phyloP scores from a whole-genome alignment of 768 basidiomycete genomes.

The Leccinellum luteum region DNA sequence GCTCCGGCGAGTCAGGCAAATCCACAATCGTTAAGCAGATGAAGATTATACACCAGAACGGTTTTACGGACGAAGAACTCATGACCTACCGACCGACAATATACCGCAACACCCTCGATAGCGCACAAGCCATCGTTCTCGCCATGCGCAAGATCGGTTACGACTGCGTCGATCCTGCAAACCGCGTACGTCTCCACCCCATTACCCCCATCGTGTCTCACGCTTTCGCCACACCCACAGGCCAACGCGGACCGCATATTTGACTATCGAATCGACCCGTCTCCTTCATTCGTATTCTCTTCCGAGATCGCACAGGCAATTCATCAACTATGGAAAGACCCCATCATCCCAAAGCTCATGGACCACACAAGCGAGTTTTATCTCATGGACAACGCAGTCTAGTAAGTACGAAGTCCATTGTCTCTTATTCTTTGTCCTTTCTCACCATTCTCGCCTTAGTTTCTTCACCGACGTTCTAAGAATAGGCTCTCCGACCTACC shows the following conservation, averaged over 20 bases:
- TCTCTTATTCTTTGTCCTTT: not conserved
- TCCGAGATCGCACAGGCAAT: constrained; percentile 70
- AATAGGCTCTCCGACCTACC: constrained; percentile 77
- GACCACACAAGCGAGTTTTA: constrained; percentile 77
- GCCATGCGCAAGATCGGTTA: constrained; percentile 86
- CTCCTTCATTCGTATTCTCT: constrained; percentile 47
- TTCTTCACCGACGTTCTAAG: constrained; percentile 86
- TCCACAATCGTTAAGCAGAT: constrained; percentile 97
- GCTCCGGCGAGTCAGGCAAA: constrained; percentile 94
- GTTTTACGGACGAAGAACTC: constrained; percentile 78
- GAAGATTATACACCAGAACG: constrained; percentile 96
- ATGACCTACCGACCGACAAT: constrained; percentile 74
- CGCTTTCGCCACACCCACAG: constrained; percentile 25
- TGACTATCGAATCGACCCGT: constrained; percentile 48
- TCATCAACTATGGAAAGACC: constrained; percentile 67
- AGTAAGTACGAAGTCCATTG: constrained; percentile 48
- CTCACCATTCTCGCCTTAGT: constrained; percentile 35
- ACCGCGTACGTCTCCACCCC: constrained; percentile 40
- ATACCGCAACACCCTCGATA: constrained; percentile 85
- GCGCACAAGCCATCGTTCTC: constrained; percentile 78
- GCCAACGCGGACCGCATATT: constrained; percentile 58
- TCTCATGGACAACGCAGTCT: constrained; percentile 91
- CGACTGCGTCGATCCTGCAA: constrained; percentile 66
- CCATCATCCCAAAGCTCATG: constrained; percentile 51
- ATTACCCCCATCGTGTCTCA: not conserved